These are phyloP conservation scores for Austroboletus novae-zelandiae DNA, from an alignment of 1,284 basidiomycete species.

Conservation along the genomic window DNA sequence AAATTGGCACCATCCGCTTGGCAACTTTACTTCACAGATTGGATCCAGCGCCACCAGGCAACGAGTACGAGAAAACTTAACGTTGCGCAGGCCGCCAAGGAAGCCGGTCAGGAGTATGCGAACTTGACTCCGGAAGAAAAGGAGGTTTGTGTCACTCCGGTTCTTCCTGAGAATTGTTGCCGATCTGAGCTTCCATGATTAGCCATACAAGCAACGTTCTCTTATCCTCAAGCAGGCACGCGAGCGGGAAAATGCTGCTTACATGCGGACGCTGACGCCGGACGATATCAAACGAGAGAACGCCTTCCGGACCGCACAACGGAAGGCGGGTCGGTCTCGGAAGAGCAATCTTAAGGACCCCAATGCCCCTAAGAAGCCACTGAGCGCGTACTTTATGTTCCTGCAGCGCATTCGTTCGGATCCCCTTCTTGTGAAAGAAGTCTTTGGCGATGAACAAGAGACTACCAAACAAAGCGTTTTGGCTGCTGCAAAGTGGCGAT, in stretches of 20 bases:
- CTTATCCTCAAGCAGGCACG: conserved; percentile 81
- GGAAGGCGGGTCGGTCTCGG: conserved; percentile 90
- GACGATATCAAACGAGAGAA: conserved; percentile 96
- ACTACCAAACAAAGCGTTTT: conserved; percentile 94
- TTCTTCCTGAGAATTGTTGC: conserved; percentile 30
- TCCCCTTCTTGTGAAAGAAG: conserved; percentile 65
- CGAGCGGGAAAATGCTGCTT: conserved; percentile 79
- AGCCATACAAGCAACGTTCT: conserved; percentile 84
- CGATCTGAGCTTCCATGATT: conserved; percentile 27
- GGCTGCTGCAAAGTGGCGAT: conserved; percentile 90
- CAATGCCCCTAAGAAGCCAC: conserved; percentile 94
- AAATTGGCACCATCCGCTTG: conserved; percentile 94
- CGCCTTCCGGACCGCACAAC: conserved; percentile 84
- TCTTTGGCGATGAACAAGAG: conserved; percentile 92
- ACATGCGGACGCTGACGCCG: conserved; percentile 88
- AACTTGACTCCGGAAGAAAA: conserved; percentile 77
- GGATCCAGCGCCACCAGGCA: conserved; percentile 88
- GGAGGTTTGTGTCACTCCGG: conserved; percentile 52
- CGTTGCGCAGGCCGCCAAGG: conserved; percentile 94
- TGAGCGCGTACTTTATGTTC: conserved; percentile 95
- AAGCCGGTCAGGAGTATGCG: conserved; percentile 90
- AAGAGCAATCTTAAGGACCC: conserved; percentile 97
- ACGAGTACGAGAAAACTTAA: conserved; percentile 82
- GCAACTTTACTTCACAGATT: conserved; percentile 97
- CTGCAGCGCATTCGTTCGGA: conserved; percentile 83